A percentile compares a stretch with the other conserved stretches of the same genome.
Evolutionary conservation across 1,139 yeast species (phyloP).

Genomic region (Kurtzmaniella natalensis): DNA sequence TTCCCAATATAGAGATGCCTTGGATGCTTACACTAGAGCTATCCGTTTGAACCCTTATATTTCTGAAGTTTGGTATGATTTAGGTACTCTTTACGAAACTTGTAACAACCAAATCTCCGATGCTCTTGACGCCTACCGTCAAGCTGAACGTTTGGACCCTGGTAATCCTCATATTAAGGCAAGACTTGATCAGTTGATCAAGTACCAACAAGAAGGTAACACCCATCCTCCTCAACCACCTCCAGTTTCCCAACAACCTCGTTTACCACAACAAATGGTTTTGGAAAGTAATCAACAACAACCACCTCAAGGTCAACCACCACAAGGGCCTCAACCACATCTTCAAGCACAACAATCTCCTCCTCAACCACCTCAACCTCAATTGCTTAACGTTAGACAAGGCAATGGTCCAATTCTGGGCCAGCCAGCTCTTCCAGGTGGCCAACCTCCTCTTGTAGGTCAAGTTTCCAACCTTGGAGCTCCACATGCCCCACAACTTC

Average conservation of each 20-base stretch:
- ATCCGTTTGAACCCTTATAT: constrained; percentile 92
- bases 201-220: constrained; percentile 72
- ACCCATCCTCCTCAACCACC: constrained; percentile 65
- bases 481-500: constrained; percentile 13
- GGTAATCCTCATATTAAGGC: constrained; percentile 91
- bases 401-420: constrained; percentile 8
- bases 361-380: constrained; percentile 16
- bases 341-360: constrained; percentile 19
- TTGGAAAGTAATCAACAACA: constrained; percentile 44
- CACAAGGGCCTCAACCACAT: constrained; percentile 15
- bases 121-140: constrained; percentile 93
- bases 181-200: constrained; percentile 78
- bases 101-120: constrained; percentile 94
- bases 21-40: constrained; percentile 96
- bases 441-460: constrained; percentile 14
- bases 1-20: constrained; percentile 91
- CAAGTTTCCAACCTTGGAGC: constrained; percentile 13
- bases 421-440: constrained; percentile 11
- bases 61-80: constrained; percentile 97
- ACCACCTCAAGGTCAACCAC: constrained; percentile 16
- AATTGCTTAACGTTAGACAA: constrained; percentile 13
- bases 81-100: constrained; percentile 94
- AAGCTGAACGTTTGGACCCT: constrained; percentile 94
- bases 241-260: constrained; percentile 56
- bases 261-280: constrained; percentile 57